Evolutionary conservation across 495 filamentous ascomycete genomes (phyloP), one percentile per base, ranked within the genome.

Genomic region (Talaromyces ruber): DNA sequence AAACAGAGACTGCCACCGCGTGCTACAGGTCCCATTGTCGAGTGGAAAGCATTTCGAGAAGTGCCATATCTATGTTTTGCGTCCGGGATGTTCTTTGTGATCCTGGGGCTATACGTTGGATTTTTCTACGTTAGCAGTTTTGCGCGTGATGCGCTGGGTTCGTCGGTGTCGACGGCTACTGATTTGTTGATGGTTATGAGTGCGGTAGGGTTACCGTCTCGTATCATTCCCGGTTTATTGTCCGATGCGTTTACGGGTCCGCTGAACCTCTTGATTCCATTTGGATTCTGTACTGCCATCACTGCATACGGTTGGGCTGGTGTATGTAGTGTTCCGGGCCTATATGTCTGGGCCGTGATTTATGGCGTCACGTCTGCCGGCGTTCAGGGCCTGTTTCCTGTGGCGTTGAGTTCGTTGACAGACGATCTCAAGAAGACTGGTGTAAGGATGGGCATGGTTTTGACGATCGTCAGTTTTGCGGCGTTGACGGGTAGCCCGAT

Each of bases 391-490:
- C 73, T 91, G 51, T 80, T 84, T 70, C 73, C 85, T 43, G 68
- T 77, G 69, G 74, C 82, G 61, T 60, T 86, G 64, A 76, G 81
- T 4, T 79, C 84, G 26, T 76, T 89, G 32, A 80, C 76, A 0
- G 77, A 72, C 0, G 86, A 91, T 66, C 58, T 86, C 64, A 76
- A 75, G 11, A 89, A 88, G 66, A 73, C 80, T 6, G 88, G 88
- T 0, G 80, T 82, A 39, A 72, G 87, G 14, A 85, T 89, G 74
- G 89, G 89, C 2, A 91, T 91, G 87, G 77, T 85, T 4, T 88
- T 91, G 60, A 85, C 77, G 3, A 81, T 89, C 59, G 75, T 85
- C 21, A 84, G 82, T 60, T 83, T 92, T 64, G 85, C 88, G 0
- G 79, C 73, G 45, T 69, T 92, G 58, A 88, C 85, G 12, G 88